phyloP scores from a whole-genome alignment of 2,329 filamentous ascomycete genomes.

The Fusarium concolor region DNA sequence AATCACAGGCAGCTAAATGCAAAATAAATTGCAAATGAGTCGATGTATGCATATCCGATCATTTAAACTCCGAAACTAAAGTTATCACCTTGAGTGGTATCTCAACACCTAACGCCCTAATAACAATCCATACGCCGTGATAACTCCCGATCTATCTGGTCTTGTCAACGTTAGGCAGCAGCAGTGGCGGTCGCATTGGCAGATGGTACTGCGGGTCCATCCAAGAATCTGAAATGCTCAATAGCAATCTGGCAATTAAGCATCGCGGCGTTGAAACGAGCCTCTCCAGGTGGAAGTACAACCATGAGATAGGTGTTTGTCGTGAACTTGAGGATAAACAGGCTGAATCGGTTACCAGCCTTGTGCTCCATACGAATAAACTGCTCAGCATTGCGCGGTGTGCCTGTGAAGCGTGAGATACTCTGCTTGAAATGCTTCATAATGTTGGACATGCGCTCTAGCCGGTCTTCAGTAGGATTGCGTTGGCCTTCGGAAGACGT shows the following conservation, averaged over 20 bases:
- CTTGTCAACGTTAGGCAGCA: conserved; percentile 10
- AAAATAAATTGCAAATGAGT: not conserved
- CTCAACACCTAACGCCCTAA: conserved; percentile 45
- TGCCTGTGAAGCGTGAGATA: conserved; percentile 79
- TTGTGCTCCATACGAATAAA: conserved; percentile 86
- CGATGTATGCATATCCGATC: not conserved
- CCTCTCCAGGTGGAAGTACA: conserved; percentile 89
- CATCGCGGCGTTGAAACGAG: conserved; percentile 88
- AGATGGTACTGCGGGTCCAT: conserved; percentile 56
- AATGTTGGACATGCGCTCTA: conserved; percentile 95
- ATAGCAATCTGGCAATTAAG: conserved; percentile 90
- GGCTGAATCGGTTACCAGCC: conserved; percentile 81
- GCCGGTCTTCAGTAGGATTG: conserved; percentile 92
- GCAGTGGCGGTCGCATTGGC: conserved; percentile 12
- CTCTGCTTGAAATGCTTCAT: conserved; percentile 98
- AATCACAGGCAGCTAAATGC: conserved; percentile 7
- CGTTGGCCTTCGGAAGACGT: conserved; percentile 77
- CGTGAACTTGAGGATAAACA: conserved; percentile 95
- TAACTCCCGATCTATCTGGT: conserved; percentile 3
- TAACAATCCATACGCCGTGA: conserved; percentile 15
- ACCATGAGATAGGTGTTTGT: conserved; percentile 98
- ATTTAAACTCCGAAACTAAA: conserved; percentile 25
- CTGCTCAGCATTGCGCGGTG: conserved; percentile 83
- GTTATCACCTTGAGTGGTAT: conserved; percentile 43
- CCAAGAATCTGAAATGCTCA: conserved; percentile 79